Evolutionary conservation across 345 rosid species (phyloP).

Genomic region (Acer campestre): DNA sequence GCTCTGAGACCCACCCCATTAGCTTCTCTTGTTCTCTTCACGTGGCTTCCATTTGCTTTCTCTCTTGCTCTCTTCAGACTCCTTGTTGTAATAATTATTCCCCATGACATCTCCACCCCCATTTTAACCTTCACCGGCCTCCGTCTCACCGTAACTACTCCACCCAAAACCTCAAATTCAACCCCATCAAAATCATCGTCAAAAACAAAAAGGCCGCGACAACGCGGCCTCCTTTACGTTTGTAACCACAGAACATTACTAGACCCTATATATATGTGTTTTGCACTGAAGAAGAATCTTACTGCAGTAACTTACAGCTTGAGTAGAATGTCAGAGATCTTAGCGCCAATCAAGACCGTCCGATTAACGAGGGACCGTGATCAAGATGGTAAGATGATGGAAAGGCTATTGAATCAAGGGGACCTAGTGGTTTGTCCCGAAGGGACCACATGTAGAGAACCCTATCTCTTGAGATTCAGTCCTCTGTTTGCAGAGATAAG

Average conservation of each 20-base stretch:
- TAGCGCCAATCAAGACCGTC: conserved; percentile 72
- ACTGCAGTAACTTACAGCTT: conserved; percentile 82
- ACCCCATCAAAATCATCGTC: conserved; percentile 2
- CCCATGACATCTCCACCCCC: conserved; percentile 49
- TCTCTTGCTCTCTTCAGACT: conserved; percentile 40
- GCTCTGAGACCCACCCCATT: conserved; percentile 60
- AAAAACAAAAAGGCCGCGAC: not conserved
- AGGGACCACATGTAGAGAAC: conserved; percentile 89
- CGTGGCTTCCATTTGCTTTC: conserved; percentile 70
- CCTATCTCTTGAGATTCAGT: conserved; percentile 71
- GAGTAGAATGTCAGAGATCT: conserved; percentile 59
- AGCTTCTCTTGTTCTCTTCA: conserved; percentile 54
- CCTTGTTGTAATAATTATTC: conserved; percentile 40
- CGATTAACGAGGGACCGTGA: conserved; percentile 58
- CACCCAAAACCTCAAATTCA: conserved; percentile 12
- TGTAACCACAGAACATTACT: conserved; percentile 78
- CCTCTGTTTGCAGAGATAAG: conserved; percentile 69
- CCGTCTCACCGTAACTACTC: conserved; percentile 25
- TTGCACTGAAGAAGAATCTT: conserved; percentile 43
- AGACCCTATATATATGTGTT: conserved; percentile 69
- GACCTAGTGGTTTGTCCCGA: conserved; percentile 80
- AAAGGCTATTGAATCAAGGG: conserved; percentile 44
- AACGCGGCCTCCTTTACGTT: conserved; percentile 50
- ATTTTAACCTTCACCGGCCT: conserved; percentile 41
- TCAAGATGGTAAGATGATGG: conserved; percentile 50